Base-by-base conservation (phyloP, 2,329 filamentous ascomycete species). In the Neonectria faginata region DNA sequence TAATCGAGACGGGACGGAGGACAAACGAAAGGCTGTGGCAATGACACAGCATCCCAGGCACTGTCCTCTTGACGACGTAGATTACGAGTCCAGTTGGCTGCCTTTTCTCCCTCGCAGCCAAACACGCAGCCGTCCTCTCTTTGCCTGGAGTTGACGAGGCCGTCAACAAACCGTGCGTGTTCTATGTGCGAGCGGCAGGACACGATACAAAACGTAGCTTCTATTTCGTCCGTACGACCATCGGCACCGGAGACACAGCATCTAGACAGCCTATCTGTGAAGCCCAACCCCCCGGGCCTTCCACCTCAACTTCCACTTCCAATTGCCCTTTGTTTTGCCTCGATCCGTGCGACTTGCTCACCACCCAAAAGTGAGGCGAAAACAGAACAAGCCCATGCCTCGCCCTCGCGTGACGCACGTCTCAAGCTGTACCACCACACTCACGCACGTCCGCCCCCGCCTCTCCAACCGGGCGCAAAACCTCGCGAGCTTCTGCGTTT, bases 371-470 rank as follows among this genome's bases (percentile, higher is more conserved):
- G 10, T 9, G 33, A 36, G 36, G 36, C 14, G 36, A n/a, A 27
- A 48, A 5, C 27, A n/a, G 10, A 48, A 5, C 27, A 50, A 50
- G 11, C 14, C 16, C 25, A 50, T 20, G 14, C 27, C 9, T 39
- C 36, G 36, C 36, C 18, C 48, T 51, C 48, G 48, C 48, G 48
- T 51, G 29, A 51, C 48, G 48, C 48, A 51, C 48, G 48, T 22
- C 48, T 33, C 18, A 14, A 51, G 10, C 31, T 51, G 48, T 51
- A 31, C 27, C 29, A 51, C 48, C 48, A 51, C 48, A 51, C 48
- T 22, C 48, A 7, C 25, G 25, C 45, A 48, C 25, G 18, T 27
- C 47, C 16, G 14, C 9, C 14, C 31, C 45, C 25, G 16, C 31
- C 25, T 50, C 27, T 31, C 25, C 47, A 50, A 20, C 29, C 27